Conservation (phyloP, 2,329 filamentous ascomycete genomes). For the Ceratocystis ficicola region DNA sequence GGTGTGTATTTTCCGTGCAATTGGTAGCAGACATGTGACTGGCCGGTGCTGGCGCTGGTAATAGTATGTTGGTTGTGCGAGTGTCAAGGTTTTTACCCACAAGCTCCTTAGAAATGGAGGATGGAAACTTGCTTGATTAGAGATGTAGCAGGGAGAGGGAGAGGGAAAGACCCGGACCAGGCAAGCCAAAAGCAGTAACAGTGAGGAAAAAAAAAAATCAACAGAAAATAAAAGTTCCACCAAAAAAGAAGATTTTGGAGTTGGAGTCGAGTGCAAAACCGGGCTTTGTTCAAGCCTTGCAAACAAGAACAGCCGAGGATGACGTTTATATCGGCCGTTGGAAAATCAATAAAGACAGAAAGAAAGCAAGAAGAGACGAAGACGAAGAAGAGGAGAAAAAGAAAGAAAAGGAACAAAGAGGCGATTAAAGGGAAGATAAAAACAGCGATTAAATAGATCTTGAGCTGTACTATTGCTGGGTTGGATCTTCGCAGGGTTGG, state of each 20-base stretch:
- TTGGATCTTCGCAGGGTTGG: neutral
- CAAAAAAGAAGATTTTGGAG: neutral
- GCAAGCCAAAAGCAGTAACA: neutral
- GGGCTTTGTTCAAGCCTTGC: neutral
- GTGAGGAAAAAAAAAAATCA: neutral
- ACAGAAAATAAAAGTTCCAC: neutral
- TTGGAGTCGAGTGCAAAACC: neutral
- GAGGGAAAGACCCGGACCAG: neutral
- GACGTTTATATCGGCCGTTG: conserved; percentile 13
- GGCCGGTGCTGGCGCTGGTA: neutral
- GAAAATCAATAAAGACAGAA: neutral
- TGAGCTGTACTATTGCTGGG: neutral
- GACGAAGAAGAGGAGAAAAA: neutral
- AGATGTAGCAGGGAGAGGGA: neutral
- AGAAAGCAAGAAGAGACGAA: neutral
- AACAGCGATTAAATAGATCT: neutral
- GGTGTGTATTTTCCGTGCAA: neutral
- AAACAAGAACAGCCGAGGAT: conserved; percentile 8
- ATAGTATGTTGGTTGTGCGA: neutral
- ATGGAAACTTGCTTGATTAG: neutral
- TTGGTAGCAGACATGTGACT: conserved; percentile 4
- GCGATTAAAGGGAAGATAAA: neutral
- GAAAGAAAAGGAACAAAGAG: neutral
- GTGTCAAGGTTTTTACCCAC: neutral
- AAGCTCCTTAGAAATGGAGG: neutral